Percentiles rank a stretch among this genome's conserved stretches.
These are phyloP conservation scores for Magnusiomyces sp. DNA, from an alignment of 1,139 yeast species.

Conservation along the genomic window DNA sequence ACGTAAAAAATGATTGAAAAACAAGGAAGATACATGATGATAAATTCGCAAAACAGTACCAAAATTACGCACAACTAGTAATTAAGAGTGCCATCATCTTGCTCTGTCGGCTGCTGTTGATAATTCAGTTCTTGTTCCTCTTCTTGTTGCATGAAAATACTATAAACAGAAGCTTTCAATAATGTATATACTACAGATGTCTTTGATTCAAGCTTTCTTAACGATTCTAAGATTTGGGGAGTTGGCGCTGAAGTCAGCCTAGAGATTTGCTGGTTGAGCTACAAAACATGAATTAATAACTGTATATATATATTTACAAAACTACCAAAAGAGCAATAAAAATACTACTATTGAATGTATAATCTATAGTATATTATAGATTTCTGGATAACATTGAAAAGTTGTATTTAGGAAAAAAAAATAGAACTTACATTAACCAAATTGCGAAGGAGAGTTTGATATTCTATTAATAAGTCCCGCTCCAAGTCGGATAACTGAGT, in stretches of 20 bases:
- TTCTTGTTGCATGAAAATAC: constrained; percentile 40
- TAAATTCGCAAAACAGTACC: no score
- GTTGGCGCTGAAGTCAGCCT: constrained; percentile 26
- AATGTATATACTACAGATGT: constrained; percentile 51
- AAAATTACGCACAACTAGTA: no score
- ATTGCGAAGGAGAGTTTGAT: constrained; percentile 25
- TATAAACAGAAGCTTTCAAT: constrained; percentile 52
- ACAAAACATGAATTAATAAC: neutral
- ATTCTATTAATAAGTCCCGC: constrained; percentile 26
- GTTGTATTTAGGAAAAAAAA: neutral
- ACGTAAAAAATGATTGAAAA: no score
- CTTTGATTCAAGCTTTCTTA: constrained; percentile 47
- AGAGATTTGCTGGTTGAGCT: constrained; percentile 22
- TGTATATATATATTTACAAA: constrained; percentile 1
- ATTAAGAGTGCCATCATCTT: neutral
- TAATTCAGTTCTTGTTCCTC: constrained; percentile 18
- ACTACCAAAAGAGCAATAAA: neutral
- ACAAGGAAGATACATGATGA: no score
- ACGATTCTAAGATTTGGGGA: constrained; percentile 38
- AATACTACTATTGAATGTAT: no score
- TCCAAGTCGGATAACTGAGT: constrained; percentile 19
- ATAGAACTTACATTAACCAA: constrained; percentile 21
- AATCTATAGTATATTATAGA: no score
- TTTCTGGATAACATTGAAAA: neutral
- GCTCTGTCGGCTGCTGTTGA: neutral